These are phyloP conservation scores for Globisporangium takayamanum DNA, from an alignment of 352 stramenopile genomes.

Conservation along the genomic window DNA sequence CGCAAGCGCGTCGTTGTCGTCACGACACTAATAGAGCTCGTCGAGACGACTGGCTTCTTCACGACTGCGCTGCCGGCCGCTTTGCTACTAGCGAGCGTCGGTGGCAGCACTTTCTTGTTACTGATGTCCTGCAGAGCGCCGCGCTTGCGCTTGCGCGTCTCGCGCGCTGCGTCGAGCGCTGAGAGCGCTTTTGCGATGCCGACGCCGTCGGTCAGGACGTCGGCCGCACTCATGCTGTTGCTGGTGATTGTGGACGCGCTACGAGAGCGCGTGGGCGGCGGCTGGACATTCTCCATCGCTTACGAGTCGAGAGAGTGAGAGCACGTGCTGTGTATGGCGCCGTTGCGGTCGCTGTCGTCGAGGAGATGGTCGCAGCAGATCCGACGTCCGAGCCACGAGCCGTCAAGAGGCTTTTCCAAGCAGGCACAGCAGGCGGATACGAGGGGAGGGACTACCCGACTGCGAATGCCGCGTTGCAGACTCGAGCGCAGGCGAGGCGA, in stretches of 20 bases:
- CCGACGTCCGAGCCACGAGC: too few species aligned
- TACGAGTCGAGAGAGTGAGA: slow-evolving; percentile 10
- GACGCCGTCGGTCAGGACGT: neutral
- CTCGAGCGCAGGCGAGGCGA: slow-evolving; percentile 16
- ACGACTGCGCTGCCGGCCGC: neutral
- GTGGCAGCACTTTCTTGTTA: slow-evolving; percentile 43
- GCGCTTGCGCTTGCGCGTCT: slow-evolving; percentile 69
- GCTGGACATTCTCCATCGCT: slow-evolving; percentile 16
- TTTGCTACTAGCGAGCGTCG: slow-evolving; percentile 17
- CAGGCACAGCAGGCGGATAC: neutral
- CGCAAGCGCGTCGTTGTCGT: slow-evolving; percentile 13
- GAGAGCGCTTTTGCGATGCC: slow-evolving; percentile 13
- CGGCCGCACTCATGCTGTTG: neutral
- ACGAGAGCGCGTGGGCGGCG: slow-evolving; percentile 3
- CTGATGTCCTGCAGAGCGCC: slow-evolving; percentile 78
- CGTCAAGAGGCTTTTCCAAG: slow-evolving; percentile 6
- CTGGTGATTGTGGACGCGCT: neutral
- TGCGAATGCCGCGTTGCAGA: too few species aligned
- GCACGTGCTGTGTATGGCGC: neutral
- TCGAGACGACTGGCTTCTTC: slow-evolving; percentile 17
- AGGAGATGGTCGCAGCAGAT: neutral
- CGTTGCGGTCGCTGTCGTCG: neutral
- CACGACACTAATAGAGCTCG: slow-evolving; percentile 13
- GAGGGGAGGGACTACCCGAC: too few species aligned
- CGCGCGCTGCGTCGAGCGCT: slow-evolving; percentile 13